Evolutionary conservation across 2,329 filamentous ascomycete species (phyloP), one percentile per base, ranked within the genome.

Genomic region (Dactylellina haptotyla): DNA sequence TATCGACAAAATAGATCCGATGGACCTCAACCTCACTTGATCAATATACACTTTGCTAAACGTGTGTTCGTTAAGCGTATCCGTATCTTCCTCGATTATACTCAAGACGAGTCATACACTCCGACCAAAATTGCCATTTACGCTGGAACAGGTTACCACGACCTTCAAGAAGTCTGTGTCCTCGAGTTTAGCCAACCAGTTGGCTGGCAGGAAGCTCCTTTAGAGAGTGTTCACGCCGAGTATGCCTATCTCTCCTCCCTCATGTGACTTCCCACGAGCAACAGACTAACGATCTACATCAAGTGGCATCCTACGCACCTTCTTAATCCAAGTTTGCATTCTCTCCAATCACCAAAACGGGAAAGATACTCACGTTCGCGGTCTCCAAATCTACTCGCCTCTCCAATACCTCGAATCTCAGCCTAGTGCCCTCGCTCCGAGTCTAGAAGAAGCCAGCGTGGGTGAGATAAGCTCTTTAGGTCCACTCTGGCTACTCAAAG

Each of bases 321-420:
- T 94, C 82, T 87, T 98, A 28, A 85, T 99, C 26, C 93, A 98
- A 81, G 89, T 98, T 79, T 89, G 91, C 76, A 89, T 99, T 53
- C 86, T 94, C 57, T 95, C 98, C 82, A 99, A 99, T 79, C 95
- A 99, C 80, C 95, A 99, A 82, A 99, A 99, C 80, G 95, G 95
- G 76, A 99, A 99, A 81, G 95, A 99, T 80, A 99, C 95, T n/a
- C 95, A 99, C 83, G 86, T 99, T 23, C 87, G 95, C 14, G 94
- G 93, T 1, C 86, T 99, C 80, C 96, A 97, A 82, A 90, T 98
- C 8, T 99, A 89, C 57, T 66, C 61, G 5, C 73, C 73, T 41
- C 37, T 73, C 2, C 39, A 53, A 23, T 73, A 56, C 23, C 56
- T 66, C 28, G 69, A 73, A 26, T 56, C 69, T 12, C 61, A 61